Evolutionary conservation across 345 rosid species (phyloP), one percentile per base, ranked within the genome.

Genomic region (Citrus hindsii): DNA sequence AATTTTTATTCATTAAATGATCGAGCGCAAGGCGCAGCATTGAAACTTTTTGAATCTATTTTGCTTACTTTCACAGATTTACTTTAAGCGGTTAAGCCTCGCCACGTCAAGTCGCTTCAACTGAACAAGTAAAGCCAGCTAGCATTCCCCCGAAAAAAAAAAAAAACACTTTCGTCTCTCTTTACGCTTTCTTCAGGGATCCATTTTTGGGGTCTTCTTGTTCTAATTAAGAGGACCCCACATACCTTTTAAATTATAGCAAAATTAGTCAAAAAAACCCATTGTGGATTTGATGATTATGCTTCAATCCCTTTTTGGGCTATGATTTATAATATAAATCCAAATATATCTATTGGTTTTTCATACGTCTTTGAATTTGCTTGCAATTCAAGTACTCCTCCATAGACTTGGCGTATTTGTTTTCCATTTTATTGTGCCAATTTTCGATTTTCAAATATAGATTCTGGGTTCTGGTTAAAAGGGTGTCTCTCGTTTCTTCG

Each of bases 371-470:
- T 27, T 27, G 83, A 73, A 81, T 78, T 77, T 61, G 90, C 91
- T 84, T 87, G 70, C 77, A 76, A 51, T 74, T 85, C 79, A 82
- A 83, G 84, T 12, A 30, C n/a, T n/a, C 88, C 25, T 75, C 82
- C 58, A 25, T 70, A 73, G 81, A 76, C 79, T 64, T 83, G 33
- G 78, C 78, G 72, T 76, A 66, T 73, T 71, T 73, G 79, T 79
- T 75, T 82, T 83, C 73, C 71, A 73, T 58, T 79, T 81, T 53
- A 60, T 80, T 62, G 27, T 74, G 46, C 10, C 4, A 84, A 79
- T 70, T 77, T 75, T 9, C 35, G 56, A 62, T 69, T 32, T 76
- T 16, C 46, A 56, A 14, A 10, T 78, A 35, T 69, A 77, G 63
- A 73, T 83, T 80, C 53, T 64, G 59, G 79, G 79, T 79, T 76